A percentile compares a stretch with the other conserved stretches of the same genome.
phyloP scores from a whole-genome alignment of 148 eudicot genomes.

The Chenopodium formosanum region DNA sequence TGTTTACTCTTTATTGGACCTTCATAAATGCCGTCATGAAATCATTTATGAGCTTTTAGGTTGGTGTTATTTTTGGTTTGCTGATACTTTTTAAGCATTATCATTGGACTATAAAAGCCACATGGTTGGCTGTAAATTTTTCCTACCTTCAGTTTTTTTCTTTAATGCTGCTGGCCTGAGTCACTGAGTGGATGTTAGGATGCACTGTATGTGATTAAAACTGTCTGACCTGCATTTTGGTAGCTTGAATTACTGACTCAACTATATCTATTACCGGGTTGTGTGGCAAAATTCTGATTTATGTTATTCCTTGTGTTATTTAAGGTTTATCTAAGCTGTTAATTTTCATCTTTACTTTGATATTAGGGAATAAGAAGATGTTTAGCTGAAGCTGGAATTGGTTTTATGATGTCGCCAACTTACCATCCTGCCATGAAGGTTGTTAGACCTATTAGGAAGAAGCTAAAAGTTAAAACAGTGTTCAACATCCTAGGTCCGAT shows the following conservation, averaged over 20 bases:
- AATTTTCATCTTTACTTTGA: background rate
- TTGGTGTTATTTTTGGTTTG: constrained; percentile 13
- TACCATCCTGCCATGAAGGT: constrained; percentile 98
- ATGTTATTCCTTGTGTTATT: background rate
- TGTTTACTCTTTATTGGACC: constrained; percentile 8
- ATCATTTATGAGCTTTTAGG: constrained; percentile 17
- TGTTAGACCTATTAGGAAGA: constrained; percentile 87
- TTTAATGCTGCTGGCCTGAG: background rate
- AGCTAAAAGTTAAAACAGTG: constrained; percentile 85
- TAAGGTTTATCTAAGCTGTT: background rate
- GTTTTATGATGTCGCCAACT: constrained; percentile 96
- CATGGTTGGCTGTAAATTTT: constrained; percentile 1
- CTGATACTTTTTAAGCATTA: background rate
- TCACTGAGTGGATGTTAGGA: background rate
- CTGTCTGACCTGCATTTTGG: background rate
- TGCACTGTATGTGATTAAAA: background rate
- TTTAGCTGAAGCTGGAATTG: constrained; percentile 81
- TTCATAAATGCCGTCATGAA: background rate
- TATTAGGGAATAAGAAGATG: constrained; percentile 74
- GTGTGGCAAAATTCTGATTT: background rate
- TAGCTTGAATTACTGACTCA: background rate
- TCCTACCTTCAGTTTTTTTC: background rate
- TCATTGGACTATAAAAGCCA: background rate
- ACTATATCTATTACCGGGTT: background rate
- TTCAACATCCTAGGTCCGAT: constrained; percentile 94